Evolutionary conservation across 1,284 basidiomycete species (phyloP).

Genomic region (Ustilago curta): DNA sequence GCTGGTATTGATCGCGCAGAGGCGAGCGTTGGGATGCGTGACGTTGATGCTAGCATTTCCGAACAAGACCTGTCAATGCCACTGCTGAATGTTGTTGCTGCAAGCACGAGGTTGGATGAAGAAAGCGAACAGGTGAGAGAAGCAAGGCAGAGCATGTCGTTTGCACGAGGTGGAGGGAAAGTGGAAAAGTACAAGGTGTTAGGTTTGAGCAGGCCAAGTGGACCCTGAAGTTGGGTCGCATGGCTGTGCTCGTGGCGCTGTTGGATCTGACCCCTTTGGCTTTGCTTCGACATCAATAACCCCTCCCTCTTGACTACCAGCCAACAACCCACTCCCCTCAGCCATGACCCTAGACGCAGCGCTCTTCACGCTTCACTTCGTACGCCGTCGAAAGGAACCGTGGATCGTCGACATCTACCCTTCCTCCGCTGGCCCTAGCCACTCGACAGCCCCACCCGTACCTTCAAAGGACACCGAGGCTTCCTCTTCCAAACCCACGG

Average conservation of each 20-base stretch:
- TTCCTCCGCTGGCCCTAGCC: conserved; percentile 2
- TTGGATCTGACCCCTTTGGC: not conserved
- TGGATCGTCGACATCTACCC: conserved; percentile 52
- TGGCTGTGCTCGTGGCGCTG: not conserved
- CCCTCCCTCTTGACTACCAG: not conserved
- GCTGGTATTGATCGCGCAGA: not conserved
- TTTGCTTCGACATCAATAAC: not conserved
- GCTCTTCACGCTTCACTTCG: conserved; percentile 54
- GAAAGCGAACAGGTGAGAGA: not conserved
- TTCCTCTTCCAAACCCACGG: conserved; percentile 12
- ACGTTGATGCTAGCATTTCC: too few relatives aligned
- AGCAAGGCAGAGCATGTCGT: not conserved
- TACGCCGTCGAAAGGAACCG: conserved; percentile 35
- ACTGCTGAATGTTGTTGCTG: too few relatives aligned
- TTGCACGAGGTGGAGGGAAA: conserved; percentile 4
- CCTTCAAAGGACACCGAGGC: conserved; percentile 24
- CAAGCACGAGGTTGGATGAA: not conserved
- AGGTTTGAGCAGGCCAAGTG: not conserved
- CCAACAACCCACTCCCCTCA: not conserved
- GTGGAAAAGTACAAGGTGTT: not conserved
- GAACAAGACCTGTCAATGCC: too few relatives aligned
- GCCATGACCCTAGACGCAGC: conserved; percentile 50
- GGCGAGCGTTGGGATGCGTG: not conserved
- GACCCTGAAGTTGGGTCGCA: conserved; percentile 16
- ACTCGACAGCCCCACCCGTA: conserved; percentile 20